A percentile compares a stretch with the other conserved stretches of the same genome.
Conservation (phyloP, 805 yeast genomes). For the Henningerozyma blattae region DNA sequence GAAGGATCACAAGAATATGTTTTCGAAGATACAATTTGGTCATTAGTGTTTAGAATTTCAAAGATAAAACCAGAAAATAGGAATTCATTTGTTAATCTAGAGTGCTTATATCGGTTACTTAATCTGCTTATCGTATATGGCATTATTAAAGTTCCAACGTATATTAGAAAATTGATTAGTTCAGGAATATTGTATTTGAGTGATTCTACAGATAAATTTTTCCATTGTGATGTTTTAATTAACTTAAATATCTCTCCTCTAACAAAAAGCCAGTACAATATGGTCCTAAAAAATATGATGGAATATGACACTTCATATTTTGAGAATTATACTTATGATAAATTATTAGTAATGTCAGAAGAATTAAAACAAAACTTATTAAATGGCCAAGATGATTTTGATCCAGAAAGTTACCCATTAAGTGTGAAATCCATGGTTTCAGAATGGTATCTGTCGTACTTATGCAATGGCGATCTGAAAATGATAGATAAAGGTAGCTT, state of each 20-base stretch:
- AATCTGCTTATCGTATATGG: slow-evolving; percentile 31
- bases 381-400: slow-evolving; percentile 9
- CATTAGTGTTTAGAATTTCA: slow-evolving; percentile 27
- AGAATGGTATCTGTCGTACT: slow-evolving; percentile 36
- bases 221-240: slow-evolving; percentile 44
- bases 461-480: slow-evolving; percentile 25
- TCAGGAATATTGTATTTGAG: slow-evolving; percentile 68
- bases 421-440: slow-evolving; percentile 35
- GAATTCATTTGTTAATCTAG: slow-evolving; percentile 13
- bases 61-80: slow-evolving; percentile 21
- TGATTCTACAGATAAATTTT: slow-evolving; percentile 36
- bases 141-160: slow-evolving; percentile 39
- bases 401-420: slow-evolving; percentile 22
- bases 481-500: slow-evolving; percentile 10
- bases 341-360: slow-evolving; percentile 23
- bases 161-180: slow-evolving; percentile 70
- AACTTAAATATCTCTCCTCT: slow-evolving; percentile 42
- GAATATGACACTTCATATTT: slow-evolving; percentile 27
- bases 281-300: slow-evolving; percentile 39
- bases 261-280: slow-evolving; percentile 42
- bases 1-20: slow-evolving; percentile 22
- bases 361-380: slow-evolving; percentile 14
- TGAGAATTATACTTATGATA: slow-evolving; percentile 25
- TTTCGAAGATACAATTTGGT: slow-evolving; percentile 27
- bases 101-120: slow-evolving; percentile 32